phyloP scores from a whole-genome alignment of 2,329 filamentous ascomycete species.

The Waltergamsia citrina region DNA sequence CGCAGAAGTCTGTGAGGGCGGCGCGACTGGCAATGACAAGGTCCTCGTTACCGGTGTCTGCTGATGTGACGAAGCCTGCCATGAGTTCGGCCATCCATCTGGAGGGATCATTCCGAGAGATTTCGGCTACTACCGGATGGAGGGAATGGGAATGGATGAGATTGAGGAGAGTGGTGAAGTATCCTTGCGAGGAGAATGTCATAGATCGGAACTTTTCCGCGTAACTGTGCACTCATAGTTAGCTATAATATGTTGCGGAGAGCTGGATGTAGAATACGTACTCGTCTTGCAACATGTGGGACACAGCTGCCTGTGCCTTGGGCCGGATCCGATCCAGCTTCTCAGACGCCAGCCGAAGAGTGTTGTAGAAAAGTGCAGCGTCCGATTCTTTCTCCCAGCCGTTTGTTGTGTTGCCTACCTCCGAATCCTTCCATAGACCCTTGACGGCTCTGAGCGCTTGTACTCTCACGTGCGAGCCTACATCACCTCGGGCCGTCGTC shows the following conservation, averaged over 20 bases:
- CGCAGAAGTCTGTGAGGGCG: conserved; percentile 50
- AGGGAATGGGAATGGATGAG: conserved; percentile 29
- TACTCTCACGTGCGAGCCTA: conserved; percentile 77
- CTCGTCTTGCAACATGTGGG: conserved; percentile 28
- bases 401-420: conserved; percentile 8
- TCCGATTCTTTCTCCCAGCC: conserved; percentile 19
- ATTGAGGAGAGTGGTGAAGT: conserved; percentile 46
- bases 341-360: conserved; percentile 68
- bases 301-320: conserved; percentile 48
- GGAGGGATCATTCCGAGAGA: conserved; percentile 18
- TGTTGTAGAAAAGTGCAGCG: conserved; percentile 33
- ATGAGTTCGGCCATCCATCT: conserved; percentile 45
- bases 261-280: background rate
- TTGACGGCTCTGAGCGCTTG: conserved; percentile 71
- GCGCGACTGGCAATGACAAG: conserved; percentile 60
- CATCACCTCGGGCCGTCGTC: conserved; percentile 77
- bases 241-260: conserved; percentile 2
- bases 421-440: conserved; percentile 41
- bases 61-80: conserved; percentile 61
- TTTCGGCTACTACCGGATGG: conserved; percentile 22
- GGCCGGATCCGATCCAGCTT: conserved; percentile 81
- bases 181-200: conserved; percentile 48
- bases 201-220: conserved; percentile 22
- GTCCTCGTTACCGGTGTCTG: conserved; percentile 69
- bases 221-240: conserved; percentile 17